Evolutionary conservation across 2,329 filamentous ascomycete genomes (phyloP), one percentile per base, ranked within the genome.

Genomic region (Hypoxylon sp.): DNA sequence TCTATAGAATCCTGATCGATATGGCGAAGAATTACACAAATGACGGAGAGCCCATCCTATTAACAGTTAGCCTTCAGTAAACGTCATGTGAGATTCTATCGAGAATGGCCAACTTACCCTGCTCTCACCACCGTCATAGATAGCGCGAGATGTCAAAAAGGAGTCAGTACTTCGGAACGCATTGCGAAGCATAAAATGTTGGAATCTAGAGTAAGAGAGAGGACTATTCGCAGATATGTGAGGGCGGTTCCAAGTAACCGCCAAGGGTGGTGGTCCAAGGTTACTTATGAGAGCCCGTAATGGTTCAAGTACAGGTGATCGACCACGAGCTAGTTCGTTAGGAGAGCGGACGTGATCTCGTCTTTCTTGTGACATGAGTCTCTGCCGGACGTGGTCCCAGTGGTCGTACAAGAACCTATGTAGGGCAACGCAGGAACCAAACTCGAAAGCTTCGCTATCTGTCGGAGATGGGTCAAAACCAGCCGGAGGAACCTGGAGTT

Each of bases 171-270:
- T 87, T 37, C 87, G 84, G 68, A 89, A 89, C 1, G 89, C 89
- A 74, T 91, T 90, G 16, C 86, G 85, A 47, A 91, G 82, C 89
- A 91, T 91, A 72, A 91, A 91, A 69, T 91, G 87, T 69, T 91
- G 89, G 69, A 91, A 91, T 23, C 88, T 82, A 1, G 88, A 90
- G 74, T 91, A 91, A 5, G 86, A 80, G 0, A 87, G 86, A 3
- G 89, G 88, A 16, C 79, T 86, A 68, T 91, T 91, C 25, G 83
- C 76, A 0, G 87, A 86, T n/a, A 91, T 87, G 52, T 86, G 84
- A 8, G 89, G 89, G 52, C 88, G 81, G 68, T 90, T 91, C 88
- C 89, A 91, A 0, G 88, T 90, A 5, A 91, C 87, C 46, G 89
- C 88, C 68, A 91, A 80, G 1, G 88, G 88, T 16, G 89, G 89